Base-by-base conservation (phyloP, 805 yeast species). In the Ogataea methanolica region DNA sequence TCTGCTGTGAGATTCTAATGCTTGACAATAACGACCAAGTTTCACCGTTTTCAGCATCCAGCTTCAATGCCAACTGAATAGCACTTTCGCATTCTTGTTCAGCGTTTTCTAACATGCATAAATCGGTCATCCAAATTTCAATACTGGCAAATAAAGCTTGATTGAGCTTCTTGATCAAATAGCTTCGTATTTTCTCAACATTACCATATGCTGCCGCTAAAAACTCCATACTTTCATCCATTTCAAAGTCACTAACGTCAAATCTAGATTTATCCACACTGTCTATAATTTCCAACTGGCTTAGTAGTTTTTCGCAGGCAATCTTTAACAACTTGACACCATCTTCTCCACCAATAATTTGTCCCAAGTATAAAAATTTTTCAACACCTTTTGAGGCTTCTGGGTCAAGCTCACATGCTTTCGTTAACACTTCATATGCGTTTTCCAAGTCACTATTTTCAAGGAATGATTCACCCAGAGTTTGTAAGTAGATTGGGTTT, bases 91-190 rank as follows among this genome's bases (percentile, higher is more conserved):
- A 94, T 63, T 80, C 76, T 8, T 64, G 21, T 67, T 94, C 98
- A 2, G 98, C 98, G 55, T 84, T 82, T 3, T 81, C 81, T 59
- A 88, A 96, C 96, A 91, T 89, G 71, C 98, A 91, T 53, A 91
- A 71, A 70, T 92, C 97, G 1, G 98, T 92, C 97, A 90, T 88
- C 96, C 96, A 91, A 48, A 88, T 85, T 67, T 92, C 99, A 59
- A 94, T 86, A 70, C 85, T 77, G 6, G 96, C 83, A 55, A 92
- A 82, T 26, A 88, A 70, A 0, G 92, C 96, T 60, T 83, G 86
- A 53, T 85, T 80, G 42, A 88, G 62, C 61, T 85, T 87, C 52
- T 77, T 78, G 17, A 76, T 63, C 38, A 78, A 67, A 49, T 73
- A 73, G 45, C 63, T 59, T 40, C 61, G 56, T n/a, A 70, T 57